Conservation (phyloP, 306 rosid genomes). For the Luffa aegyptiaca region DNA sequence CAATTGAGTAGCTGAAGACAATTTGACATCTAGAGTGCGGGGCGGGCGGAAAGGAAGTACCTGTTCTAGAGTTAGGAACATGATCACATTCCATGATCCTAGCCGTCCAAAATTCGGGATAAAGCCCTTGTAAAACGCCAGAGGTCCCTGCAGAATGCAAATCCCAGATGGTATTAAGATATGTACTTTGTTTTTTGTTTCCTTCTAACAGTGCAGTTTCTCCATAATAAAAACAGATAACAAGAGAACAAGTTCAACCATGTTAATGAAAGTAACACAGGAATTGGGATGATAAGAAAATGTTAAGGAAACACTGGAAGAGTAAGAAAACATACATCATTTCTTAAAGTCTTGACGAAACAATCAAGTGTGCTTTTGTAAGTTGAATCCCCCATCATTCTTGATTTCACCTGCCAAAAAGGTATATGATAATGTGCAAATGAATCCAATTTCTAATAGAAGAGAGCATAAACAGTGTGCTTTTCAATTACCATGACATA, state of each 20-base stretch:
- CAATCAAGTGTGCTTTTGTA: conserved; percentile 91
- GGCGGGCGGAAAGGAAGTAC: conserved; percentile 23
- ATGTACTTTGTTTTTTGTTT: background rate
- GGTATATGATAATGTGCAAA: background rate
- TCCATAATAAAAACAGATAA: background rate
- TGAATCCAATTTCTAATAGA: background rate
- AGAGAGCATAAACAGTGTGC: background rate
- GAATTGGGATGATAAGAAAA: background rate
- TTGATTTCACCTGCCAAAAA: conserved; percentile 78
- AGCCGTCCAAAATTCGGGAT: conserved; percentile 86
- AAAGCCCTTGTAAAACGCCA: conserved; percentile 92
- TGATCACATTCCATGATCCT: conserved; percentile 98
- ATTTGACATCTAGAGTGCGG: background rate
- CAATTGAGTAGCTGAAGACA: background rate
- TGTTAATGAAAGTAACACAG: background rate
- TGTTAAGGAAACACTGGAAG: background rate
- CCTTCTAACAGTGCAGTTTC: background rate
- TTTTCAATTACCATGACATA: background rate
- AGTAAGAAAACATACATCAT: conserved; percentile 54
- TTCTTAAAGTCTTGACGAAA: conserved; percentile 73
- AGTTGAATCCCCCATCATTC: conserved; percentile 95
- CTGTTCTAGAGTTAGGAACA: conserved; percentile 96
- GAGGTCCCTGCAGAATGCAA: conserved; percentile 66
- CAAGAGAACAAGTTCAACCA: background rate
- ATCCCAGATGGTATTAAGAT: background rate